phyloP scores from a whole-genome alignment of 2,329 filamentous ascomycete species.

The Alternaria viburni region DNA sequence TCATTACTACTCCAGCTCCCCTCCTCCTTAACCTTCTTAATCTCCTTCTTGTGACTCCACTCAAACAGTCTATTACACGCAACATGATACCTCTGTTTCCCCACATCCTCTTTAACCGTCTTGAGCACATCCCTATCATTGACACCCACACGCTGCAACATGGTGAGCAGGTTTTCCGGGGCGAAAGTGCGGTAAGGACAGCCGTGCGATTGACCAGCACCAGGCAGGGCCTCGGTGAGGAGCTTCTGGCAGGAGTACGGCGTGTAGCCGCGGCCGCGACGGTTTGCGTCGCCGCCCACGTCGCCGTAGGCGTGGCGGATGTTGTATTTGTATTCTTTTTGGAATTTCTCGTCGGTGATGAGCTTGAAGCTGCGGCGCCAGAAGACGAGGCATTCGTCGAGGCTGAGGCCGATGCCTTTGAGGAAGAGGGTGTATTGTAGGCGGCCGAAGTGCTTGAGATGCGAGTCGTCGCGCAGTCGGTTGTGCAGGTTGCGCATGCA shows the following conservation, averaged over 20 bases:
- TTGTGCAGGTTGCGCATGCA: conserved; percentile 95
- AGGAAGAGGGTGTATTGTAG: conserved; percentile 96
- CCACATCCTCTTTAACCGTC: conserved; percentile 86
- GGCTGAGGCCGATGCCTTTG: conserved; percentile 88
- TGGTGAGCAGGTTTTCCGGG: conserved; percentile 78
- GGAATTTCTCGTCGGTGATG: conserved; percentile 91
- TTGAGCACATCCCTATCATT: conserved; percentile 77
- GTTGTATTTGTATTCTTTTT: conserved; percentile 98
- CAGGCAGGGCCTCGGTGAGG: conserved; percentile 84
- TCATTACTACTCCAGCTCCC: conserved; percentile 65
- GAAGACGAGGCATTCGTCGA: conserved; percentile 92
- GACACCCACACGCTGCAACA: conserved; percentile 81
- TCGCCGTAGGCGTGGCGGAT: conserved; percentile 94
- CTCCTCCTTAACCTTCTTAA: conserved; percentile 59
- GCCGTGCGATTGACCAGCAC: conserved; percentile 88
- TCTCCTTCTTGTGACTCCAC: conserved; percentile 71
- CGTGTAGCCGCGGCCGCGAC: conserved; percentile 84
- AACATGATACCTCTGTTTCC: conserved; percentile 87
- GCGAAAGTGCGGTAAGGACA: conserved; percentile 95
- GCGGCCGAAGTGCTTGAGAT: conserved; percentile 91
- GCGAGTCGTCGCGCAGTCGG: conserved; percentile 82
- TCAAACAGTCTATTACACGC: conserved; percentile 98
- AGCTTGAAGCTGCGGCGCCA: conserved; percentile 88
- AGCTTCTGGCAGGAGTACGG: conserved; percentile 96
- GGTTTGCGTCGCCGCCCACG: conserved; percentile 89